Conservation (phyloP, 1,284 basidiomycete species). For the Inonotus obliquus region DNA sequence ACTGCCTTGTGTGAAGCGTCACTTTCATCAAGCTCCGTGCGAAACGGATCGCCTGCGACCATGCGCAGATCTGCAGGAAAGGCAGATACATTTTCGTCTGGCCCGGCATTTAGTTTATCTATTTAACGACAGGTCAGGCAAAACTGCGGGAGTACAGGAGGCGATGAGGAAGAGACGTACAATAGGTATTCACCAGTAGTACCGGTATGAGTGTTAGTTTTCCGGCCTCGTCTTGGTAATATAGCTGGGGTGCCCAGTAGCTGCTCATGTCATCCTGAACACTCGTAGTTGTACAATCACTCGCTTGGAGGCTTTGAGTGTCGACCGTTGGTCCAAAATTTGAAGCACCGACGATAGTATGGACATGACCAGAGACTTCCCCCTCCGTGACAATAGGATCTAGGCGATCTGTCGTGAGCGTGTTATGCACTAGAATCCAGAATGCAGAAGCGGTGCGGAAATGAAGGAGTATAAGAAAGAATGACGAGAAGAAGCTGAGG, state of each 20-base stretch:
- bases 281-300: slow-evolving; percentile 39
- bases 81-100: slow-evolving; percentile 9
- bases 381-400: slow-evolving; percentile 39
- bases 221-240: background rate
- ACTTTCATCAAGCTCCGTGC: slow-evolving; percentile 32
- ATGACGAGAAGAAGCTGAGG: background rate
- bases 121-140: background rate
- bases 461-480: background rate
- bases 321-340: slow-evolving; percentile 35
- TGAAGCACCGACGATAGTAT: slow-evolving; percentile 40
- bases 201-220: slow-evolving; percentile 4
- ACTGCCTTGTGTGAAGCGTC: slow-evolving; percentile 38
- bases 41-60: slow-evolving; percentile 35
- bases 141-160: background rate
- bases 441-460: background rate
- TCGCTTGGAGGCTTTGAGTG: slow-evolving; percentile 30
- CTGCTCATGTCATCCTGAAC: slow-evolving; percentile 36
- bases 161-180: background rate
- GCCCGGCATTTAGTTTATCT: background rate
- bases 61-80: slow-evolving; percentile 29
- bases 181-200: slow-evolving; percentile 5
- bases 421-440: slow-evolving; percentile 5
- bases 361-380: slow-evolving; percentile 35
- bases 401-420: slow-evolving; percentile 35
- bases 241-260: slow-evolving; percentile 12